Evolutionary conservation across 371 early-diverging fungal species (phyloP), one percentile per base, ranked within the genome.

Genomic region (Parasitella parasitica): DNA sequence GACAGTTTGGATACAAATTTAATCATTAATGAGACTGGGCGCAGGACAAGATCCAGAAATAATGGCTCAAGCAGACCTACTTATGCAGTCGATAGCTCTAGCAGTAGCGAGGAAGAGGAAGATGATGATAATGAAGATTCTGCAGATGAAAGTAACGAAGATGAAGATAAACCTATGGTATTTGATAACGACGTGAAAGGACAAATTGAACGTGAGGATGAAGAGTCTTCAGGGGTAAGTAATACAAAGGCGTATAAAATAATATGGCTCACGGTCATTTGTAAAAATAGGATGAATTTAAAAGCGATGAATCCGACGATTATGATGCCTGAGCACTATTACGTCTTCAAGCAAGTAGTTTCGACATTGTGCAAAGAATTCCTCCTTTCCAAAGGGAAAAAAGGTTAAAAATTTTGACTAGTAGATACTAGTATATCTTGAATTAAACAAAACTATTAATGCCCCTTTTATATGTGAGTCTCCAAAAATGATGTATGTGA

Each of bases 1-100:
- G 77, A 69, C 1, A 64, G 73, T 16, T 61, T 81, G 18, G 70
- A 74, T 57, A 69, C 64, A 2, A 67, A 59, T 8, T 65, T 75
- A 18, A 81, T 81, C 16, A 32, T 81, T 15, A 59, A 68, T 8
- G 54, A 54, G 15, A 16, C 43, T 3, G 57, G n/a, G 41, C 46
- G 63, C 37, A 50, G 61, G 24, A 26, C 50, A 27, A 56, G 68
- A 43, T 54, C 36, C 12, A 63, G 64, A 51, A 57, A 54, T 38
- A 39, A 32, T 56, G 38, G 16, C n/a, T 46, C 50, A 20, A 46
- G 35, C 26, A 62, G 22, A 34, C 52, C 61, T 28, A 27, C 26
- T 9, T 64, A 61, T 41, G 49, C 22, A 9, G 48, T 71, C 6
- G 66, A 67, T 30, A 50, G 32, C 15, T 54, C 48, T 3, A 59